Evolutionary conservation across 495 filamentous ascomycete species (phyloP).

Genomic region (Chlorociboria aeruginascens): DNA sequence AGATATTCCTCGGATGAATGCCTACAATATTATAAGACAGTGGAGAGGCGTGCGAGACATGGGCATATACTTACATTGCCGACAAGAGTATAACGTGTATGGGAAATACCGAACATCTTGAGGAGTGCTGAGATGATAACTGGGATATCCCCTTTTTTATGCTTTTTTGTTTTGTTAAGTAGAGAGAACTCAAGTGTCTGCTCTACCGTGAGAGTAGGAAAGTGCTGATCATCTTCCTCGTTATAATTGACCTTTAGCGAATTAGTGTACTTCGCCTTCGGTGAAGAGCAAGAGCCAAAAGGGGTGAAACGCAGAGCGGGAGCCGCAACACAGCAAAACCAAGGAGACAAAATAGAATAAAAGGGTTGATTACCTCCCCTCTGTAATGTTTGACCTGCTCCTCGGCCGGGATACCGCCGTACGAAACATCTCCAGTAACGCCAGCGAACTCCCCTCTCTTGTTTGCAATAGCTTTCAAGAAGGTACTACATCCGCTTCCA

Average conservation of each 20-base stretch:
- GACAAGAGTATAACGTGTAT: conserved; percentile 54
- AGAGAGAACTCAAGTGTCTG: conserved; percentile 68
- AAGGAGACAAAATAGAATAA: too few species aligned
- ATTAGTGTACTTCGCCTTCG: too few species aligned
- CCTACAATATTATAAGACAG: neutral
- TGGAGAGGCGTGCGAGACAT: conserved; percentile 28
- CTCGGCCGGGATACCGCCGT: conserved; percentile 62
- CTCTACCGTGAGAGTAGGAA: conserved; percentile 65
- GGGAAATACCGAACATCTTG: conserved; percentile 58
- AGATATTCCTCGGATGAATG: conserved; percentile 53
- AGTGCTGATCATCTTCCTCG: conserved; percentile 69
- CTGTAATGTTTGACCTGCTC: conserved; percentile 59
- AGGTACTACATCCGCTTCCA: conserved; percentile 70
- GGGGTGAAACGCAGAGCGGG: too few species aligned
- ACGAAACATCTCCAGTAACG: conserved; percentile 61
- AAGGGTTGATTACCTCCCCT: too few species aligned
- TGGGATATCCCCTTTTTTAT: conserved; percentile 51
- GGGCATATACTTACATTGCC: conserved; percentile 38
- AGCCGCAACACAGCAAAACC: too few species aligned
- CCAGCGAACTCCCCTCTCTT: conserved; percentile 51
- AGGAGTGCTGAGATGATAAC: conserved; percentile 52
- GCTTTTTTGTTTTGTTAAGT: conserved; percentile 72
- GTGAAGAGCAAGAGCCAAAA: too few species aligned
- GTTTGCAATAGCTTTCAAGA: conserved; percentile 68
- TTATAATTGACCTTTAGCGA: conserved; percentile 84